phyloP scores from a whole-genome alignment of 2,329 filamentous ascomycete genomes.

The Lecanicillium sp. region DNA sequence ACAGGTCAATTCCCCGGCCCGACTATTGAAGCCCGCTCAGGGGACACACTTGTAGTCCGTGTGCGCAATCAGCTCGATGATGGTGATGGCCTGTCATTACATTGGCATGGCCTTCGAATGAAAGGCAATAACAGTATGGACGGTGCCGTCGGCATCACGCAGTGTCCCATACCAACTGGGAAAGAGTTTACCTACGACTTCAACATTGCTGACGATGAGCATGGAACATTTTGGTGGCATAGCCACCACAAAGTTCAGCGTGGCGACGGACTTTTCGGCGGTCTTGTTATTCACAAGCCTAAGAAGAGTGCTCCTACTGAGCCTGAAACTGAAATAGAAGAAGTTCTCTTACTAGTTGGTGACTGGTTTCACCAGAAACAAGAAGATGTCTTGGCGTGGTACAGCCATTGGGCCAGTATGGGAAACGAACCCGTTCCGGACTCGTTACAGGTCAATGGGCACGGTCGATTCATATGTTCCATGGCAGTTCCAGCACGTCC shows the following conservation, averaged over 20 bases:
- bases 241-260: constrained; percentile 42
- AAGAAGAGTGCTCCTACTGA: constrained; percentile 26
- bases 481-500: constrained; percentile 18
- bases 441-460: constrained; percentile 27
- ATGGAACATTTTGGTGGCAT: constrained; percentile 51
- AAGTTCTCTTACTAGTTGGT: constrained; percentile 43
- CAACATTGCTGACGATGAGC: constrained; percentile 44
- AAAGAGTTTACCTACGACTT: constrained; percentile 33
- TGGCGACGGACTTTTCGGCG: constrained; percentile 49
- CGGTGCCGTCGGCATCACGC: constrained; percentile 34
- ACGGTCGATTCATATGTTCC: constrained; percentile 20
- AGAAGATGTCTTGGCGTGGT: constrained; percentile 23
- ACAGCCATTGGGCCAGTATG: constrained; percentile 22
- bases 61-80: constrained; percentile 55
- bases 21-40: constrained; percentile 43
- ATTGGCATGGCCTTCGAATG: constrained; percentile 42
- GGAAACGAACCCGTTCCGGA: constrained; percentile 31
- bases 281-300: constrained; percentile 50
- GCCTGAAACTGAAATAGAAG: constrained; percentile 23
- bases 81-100: constrained; percentile 34
- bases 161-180: constrained; percentile 31
- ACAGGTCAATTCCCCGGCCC: constrained; percentile 25
- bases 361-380: constrained; percentile 29
- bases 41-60: constrained; percentile 46
- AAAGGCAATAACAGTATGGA: constrained; percentile 35